A percentile compares a stretch with the other conserved stretches of the same genome.
Evolutionary conservation across 2,329 filamentous ascomycete genomes (phyloP).

Genomic region (Didymella arachidicola): DNA sequence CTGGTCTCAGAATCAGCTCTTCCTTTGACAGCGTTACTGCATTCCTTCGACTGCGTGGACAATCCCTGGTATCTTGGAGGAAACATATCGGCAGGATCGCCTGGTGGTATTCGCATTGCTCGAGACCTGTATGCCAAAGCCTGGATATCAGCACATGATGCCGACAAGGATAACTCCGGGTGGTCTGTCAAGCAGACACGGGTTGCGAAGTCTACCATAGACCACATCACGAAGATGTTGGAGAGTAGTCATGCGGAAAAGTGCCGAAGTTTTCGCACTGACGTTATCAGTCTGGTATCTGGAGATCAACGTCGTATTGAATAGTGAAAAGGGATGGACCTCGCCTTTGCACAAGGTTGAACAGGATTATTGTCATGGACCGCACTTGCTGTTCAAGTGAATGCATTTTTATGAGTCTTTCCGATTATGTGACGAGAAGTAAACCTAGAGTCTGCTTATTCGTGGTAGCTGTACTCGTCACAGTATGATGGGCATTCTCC

Average conservation of each 20-base stretch:
- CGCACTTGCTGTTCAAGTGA: not conserved
- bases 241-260: slow-evolving; percentile 28
- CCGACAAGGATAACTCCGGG: slow-evolving; percentile 64
- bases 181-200: slow-evolving; percentile 61
- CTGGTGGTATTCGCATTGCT: slow-evolving; percentile 66
- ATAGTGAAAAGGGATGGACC: slow-evolving; percentile 11
- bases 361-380: not conserved
- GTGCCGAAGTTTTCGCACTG: slow-evolving; percentile 21
- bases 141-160: slow-evolving; percentile 71
- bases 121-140: slow-evolving; percentile 60
- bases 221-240: slow-evolving; percentile 43
- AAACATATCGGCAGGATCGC: slow-evolving; percentile 64
- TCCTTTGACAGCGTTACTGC: slow-evolving; percentile 69
- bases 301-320: slow-evolving; percentile 35
- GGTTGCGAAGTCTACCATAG: slow-evolving; percentile 49
- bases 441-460: not conserved
- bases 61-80: slow-evolving; percentile 70
- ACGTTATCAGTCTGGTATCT: slow-evolving; percentile 31
- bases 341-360: not conserved
- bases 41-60: slow-evolving; percentile 67
- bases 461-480: too few relatives aligned
- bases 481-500: not conserved
- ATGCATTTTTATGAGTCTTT: not conserved
- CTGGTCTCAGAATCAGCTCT: slow-evolving; percentile 65
- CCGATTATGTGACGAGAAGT: not conserved